Evolutionary conservation across 495 filamentous ascomycete genomes (phyloP).

Genomic region (Podospora pseudopauciseta): DNA sequence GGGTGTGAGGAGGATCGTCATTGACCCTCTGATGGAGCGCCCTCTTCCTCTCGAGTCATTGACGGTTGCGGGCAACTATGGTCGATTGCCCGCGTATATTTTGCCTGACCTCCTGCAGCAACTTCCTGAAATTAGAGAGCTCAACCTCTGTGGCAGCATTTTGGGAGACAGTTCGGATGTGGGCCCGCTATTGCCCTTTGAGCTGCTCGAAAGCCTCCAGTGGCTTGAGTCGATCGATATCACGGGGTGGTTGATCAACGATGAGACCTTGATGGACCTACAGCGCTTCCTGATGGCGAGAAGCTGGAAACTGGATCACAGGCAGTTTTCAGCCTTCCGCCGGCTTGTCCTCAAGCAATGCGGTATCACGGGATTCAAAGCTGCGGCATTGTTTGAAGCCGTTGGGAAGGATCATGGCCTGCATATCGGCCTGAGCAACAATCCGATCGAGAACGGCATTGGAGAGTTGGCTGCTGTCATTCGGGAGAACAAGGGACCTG

Average conservation of each 20-base stretch:
- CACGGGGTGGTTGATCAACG: slow-evolving; percentile 62
- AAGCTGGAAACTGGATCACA: slow-evolving; percentile 57
- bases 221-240: slow-evolving; percentile 62
- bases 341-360: slow-evolving; percentile 75
- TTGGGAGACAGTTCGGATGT: slow-evolving; percentile 57
- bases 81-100: slow-evolving; percentile 56
- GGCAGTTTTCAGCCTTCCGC: slow-evolving; percentile 61
- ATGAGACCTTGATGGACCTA: slow-evolving; percentile 56
- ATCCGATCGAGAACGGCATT: slow-evolving; percentile 71
- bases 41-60: slow-evolving; percentile 42
- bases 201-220: slow-evolving; percentile 19
- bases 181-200: slow-evolving; percentile 27
- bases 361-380: slow-evolving; percentile 70
- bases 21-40: slow-evolving; percentile 46
- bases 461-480: slow-evolving; percentile 67
- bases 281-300: slow-evolving; percentile 28
- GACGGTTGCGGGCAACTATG: slow-evolving; percentile 66
- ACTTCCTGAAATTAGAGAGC: slow-evolving; percentile 37
- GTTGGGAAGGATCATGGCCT: slow-evolving; percentile 64
- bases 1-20: slow-evolving; percentile 24
- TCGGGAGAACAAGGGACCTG: slow-evolving; percentile 58
- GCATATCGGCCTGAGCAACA: slow-evolving; percentile 76
- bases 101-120: slow-evolving; percentile 23
- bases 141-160: slow-evolving; percentile 76
- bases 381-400: slow-evolving; percentile 73